Percentiles rank a stretch among this genome's conserved stretches.
phyloP scores from a whole-genome alignment of 306 rosid species.

The Dalbergia oliveri region DNA sequence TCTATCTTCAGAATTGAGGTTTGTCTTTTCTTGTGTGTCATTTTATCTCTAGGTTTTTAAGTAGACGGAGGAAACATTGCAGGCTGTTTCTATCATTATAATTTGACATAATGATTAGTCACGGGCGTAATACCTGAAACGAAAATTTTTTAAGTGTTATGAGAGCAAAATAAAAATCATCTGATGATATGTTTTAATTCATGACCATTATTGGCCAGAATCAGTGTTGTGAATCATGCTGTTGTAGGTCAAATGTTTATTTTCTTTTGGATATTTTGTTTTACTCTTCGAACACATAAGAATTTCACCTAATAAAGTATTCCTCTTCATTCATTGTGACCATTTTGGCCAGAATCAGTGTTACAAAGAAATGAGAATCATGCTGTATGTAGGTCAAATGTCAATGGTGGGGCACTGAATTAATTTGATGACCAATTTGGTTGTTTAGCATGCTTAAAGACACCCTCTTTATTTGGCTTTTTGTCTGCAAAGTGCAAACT shows the following conservation, averaged over 20 bases:
- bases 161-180: too few relatives aligned
- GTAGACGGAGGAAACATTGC: slow-evolving; percentile 17
- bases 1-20: slow-evolving; percentile 82
- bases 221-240: too few relatives aligned
- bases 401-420: slow-evolving; percentile 26
- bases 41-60: background rate
- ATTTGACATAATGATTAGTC: slow-evolving; percentile 25
- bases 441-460: background rate
- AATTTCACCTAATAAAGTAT: background rate
- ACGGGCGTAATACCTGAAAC: background rate
- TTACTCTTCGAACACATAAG: too few relatives aligned
- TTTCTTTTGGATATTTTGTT: too few relatives aligned
- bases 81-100: slow-evolving; percentile 9
- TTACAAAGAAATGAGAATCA: background rate
- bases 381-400: background rate
- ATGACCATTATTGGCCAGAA: too few relatives aligned
- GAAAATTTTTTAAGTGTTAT: too few relatives aligned
- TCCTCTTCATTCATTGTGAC: slow-evolving; percentile 2
- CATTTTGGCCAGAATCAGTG: slow-evolving; percentile 1
- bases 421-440: slow-evolving; percentile 21
- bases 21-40: background rate
- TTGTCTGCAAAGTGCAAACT: slow-evolving; percentile 30
- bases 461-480: slow-evolving; percentile 7
- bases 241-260: too few relatives aligned
- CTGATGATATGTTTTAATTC: too few relatives aligned